Percentiles rank a stretch among this genome's conserved stretches.
These are phyloP conservation scores for Saposhnikovia divaricata DNA, from an alignment of 129 eudicot species.

Conservation along the genomic window DNA sequence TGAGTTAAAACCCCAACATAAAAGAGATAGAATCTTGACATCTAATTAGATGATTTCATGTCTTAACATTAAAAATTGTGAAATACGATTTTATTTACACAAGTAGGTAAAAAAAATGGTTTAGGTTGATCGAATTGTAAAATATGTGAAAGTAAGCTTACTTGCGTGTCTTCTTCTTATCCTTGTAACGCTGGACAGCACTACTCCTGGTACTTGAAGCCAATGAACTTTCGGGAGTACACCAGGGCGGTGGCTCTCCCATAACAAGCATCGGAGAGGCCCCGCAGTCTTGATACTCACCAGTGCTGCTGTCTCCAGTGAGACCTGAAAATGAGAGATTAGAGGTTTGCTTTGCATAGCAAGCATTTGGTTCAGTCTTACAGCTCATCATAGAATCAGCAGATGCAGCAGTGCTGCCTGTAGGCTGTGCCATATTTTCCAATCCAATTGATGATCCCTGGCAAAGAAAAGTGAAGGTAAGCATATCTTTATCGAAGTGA, in stretches of 20 bases:
- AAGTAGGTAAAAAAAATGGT: not conserved
- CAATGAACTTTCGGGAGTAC: constrained; percentile 48
- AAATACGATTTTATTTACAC: not conserved
- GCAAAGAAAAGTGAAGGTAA: not conserved
- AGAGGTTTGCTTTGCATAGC: constrained; percentile 47
- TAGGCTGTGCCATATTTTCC: constrained; percentile 36
- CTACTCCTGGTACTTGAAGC: constrained; percentile 56
- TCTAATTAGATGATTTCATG: not conserved
- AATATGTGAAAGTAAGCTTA: constrained; percentile 19
- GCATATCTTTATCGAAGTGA: not conserved
- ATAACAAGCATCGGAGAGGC: constrained; percentile 59
- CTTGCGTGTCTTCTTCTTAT: constrained; percentile 81
- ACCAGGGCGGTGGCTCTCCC: constrained; percentile 90
- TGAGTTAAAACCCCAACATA: not conserved
- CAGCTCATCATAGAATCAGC: constrained; percentile 69
- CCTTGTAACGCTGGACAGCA: constrained; percentile 86
- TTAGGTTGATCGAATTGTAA: not conserved
- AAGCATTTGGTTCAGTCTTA: constrained; percentile 64
- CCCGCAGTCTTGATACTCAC: constrained; percentile 82
- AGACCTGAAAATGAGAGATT: constrained; percentile 67
- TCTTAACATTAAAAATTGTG: not conserved
- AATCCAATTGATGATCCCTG: constrained; percentile 56
- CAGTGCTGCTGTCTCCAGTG: constrained; percentile 64
- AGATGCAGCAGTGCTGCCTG: constrained; percentile 81
- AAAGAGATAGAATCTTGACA: not conserved